These are phyloP conservation scores for Kwoniella sp. DNA, from an alignment of 768 basidiomycete species.

Conservation along the genomic window DNA sequence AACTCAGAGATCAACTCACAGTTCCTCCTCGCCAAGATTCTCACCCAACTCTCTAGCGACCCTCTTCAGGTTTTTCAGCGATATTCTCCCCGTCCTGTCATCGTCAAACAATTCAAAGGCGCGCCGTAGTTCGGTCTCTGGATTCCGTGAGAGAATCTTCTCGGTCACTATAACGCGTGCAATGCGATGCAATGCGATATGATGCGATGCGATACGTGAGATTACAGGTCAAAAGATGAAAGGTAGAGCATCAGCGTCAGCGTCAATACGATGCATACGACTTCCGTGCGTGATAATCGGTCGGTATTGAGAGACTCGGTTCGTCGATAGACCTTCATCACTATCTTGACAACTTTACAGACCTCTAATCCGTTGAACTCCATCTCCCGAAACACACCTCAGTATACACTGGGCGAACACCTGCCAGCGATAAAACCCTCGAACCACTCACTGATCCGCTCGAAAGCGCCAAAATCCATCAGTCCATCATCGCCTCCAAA, in stretches of 20 bases:
- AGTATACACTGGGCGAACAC: too few species aligned
- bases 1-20: conserved; percentile 67
- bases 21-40: conserved; percentile 88
- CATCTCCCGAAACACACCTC: too few species aligned
- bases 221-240: too few species aligned
- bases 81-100: conserved; percentile 92
- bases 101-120: conserved; percentile 98
- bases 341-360: conserved; percentile 1
- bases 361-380: not conserved
- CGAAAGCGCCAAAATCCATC: conserved; percentile 92
- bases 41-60: conserved; percentile 98
- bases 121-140: conserved; percentile 91
- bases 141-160: conserved; percentile 88
- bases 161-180: conserved; percentile 73
- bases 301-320: too few species aligned
- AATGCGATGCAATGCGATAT: not conserved
- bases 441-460: conserved; percentile 76
- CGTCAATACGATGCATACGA: too few species aligned
- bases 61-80: conserved; percentile 80
- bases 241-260: not conserved
- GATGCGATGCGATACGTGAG: too few species aligned
- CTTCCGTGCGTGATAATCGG: too few species aligned
- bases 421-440: not conserved
- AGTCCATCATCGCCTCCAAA: conserved; percentile 66
- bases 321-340: not conserved